Evolutionary conservation across 495 filamentous ascomycete species (phyloP).

Genomic region (Hypoxylon perforatum): DNA sequence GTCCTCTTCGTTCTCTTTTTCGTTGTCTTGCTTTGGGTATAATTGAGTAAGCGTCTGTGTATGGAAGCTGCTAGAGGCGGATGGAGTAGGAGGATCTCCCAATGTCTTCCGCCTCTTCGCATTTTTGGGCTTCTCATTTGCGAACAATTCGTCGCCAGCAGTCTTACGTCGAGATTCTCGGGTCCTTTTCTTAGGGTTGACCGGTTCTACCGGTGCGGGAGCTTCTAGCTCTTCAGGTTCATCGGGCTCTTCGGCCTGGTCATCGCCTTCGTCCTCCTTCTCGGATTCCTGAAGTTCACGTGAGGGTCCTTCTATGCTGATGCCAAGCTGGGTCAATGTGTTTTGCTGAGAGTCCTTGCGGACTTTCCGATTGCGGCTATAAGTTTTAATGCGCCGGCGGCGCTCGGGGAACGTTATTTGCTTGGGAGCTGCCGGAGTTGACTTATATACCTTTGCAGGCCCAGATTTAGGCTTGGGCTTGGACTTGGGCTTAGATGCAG

Average conservation of each 20-base stretch:
- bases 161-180: slow-evolving; percentile 39
- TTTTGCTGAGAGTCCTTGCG: slow-evolving; percentile 49
- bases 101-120: slow-evolving; percentile 56
- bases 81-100: slow-evolving; percentile 49
- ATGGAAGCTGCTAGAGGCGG: slow-evolving; percentile 49
- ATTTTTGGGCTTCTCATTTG: slow-evolving; percentile 29
- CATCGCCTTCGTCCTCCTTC: slow-evolving; percentile 22
- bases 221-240: slow-evolving; percentile 25
- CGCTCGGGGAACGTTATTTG: slow-evolving; percentile 54
- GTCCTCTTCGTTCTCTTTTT: slow-evolving; percentile 37
- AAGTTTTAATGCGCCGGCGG: slow-evolving; percentile 50
- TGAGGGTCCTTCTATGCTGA: slow-evolving; percentile 39
- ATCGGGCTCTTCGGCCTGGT: slow-evolving; percentile 24
- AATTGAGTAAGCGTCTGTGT: slow-evolving; percentile 60
- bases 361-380: slow-evolving; percentile 48
- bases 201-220: slow-evolving; percentile 18
- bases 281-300: slow-evolving; percentile 8
- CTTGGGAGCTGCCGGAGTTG: slow-evolving; percentile 53
- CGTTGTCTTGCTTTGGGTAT: slow-evolving; percentile 39
- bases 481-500: background rate
- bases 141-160: slow-evolving; percentile 32
- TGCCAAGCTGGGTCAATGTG: slow-evolving; percentile 64
- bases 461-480: too few species aligned
- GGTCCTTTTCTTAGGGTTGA: slow-evolving; percentile 35
- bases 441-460: slow-evolving; percentile 35